Evolutionary conservation across 768 basidiomycete genomes (phyloP), one percentile per base, ranked within the genome.

Genomic region (Amanita brunnescens): DNA sequence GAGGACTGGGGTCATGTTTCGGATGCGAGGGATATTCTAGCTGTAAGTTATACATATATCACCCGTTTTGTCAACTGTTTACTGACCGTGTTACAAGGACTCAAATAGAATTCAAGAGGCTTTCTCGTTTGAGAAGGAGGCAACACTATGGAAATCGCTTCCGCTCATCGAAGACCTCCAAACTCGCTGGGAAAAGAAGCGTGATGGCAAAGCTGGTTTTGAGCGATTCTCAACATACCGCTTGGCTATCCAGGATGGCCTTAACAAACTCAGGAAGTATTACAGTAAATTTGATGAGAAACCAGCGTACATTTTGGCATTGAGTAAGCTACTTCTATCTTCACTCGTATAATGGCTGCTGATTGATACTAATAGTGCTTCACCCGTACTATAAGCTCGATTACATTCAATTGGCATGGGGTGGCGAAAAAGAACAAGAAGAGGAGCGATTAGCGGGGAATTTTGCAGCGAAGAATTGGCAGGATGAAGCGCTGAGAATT

Each of bases 121-220:
- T 32, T 32, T 32, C 30, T 32, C 30, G 6, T 6, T 12, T 32
- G 30, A 32, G 12, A 32, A 32, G 6, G 12, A 32, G 6, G 6
- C 30, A 6, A 32, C 30, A 32, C 30, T 32, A 32, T 32, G 30
- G 30, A 42, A 33, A 1, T 60, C 56, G 0, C 62, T 68, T 3
- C 64, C 62, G 1, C 55, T 58, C 0, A 39, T 68, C 4, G 61
- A 69, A 35, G 53, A 59, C 1, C 58, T 69, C 0, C 63, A 57
- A 8, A 57, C 60, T 0, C 47, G 53, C 1, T 67, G 64, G 64
- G 65, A 65, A 14, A 47, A 41, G 9, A 67, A 65, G 51, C 21
- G 2, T 2, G 8, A 52, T 0, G 6, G 55, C 2, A n/a, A n/a
- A n/a, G n/a, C n/a, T n/a, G n/a, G n/a, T n/a, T n/a, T n/a, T n/a